Evolutionary conservation across 139 green algal species (phyloP), one percentile per base, ranked within the genome.

Genomic region (Monoraphidium neglectum): DNA sequence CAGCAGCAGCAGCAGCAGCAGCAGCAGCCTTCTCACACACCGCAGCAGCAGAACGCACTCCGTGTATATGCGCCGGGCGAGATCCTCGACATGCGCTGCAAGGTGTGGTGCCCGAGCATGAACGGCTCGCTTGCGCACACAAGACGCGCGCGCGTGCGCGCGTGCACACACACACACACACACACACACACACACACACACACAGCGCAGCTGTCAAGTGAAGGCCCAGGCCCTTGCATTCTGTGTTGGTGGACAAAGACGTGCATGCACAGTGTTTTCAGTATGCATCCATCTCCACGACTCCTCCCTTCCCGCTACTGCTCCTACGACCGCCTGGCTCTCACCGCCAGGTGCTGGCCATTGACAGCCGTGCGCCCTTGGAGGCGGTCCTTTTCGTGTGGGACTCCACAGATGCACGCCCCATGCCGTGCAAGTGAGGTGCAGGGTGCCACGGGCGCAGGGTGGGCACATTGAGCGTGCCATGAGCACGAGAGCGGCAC

Each of bases 311-410:
- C 56, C 13, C 18, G 12, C 1, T 63, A n/a, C 28, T 38, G 59
- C 59, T 38, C n/a, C n/a, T n/a, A n/a, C n/a, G 3, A 64, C 56
- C 33, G 13, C 56, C 13, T 30, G 16, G 28, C 33, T 10, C 6
- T 1, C 54, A 23, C 28, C 54, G 24, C 57, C 16, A 77, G 70
- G 61, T 79, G 3, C 46, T 79, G 36, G 73, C 62, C 12, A 33
- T 79, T 32, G 73, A 79, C 35, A 38, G 33, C 60, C 47, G 47
- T 26, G n/a, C 12, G 3, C 43, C 21, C 21, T 8, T 13, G 49
- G 46, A 73, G 49, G 51, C 72, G 13, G 73, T 79, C 47, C 35
- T 72, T 38, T 79, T 56, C 51, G 63, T 79, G 1, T 79, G 73
- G 73, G 73, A 79, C 36, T 62, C 28, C 16, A 79, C 73, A 28